Evolutionary conservation across 176 grass and related monocot species (phyloP).

Genomic region (Avena sativa): DNA sequence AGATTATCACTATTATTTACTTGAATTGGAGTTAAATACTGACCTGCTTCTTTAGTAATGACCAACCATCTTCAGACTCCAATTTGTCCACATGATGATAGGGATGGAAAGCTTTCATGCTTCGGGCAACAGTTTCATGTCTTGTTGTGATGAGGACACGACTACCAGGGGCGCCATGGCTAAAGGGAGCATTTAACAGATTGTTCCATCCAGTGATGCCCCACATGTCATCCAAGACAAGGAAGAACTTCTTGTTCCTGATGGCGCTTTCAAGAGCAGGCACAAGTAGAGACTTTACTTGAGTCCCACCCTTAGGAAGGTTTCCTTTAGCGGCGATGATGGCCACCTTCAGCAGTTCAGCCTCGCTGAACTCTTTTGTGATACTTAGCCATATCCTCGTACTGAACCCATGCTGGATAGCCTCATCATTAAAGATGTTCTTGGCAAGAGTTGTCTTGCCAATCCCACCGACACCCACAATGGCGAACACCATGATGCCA

Average conservation of each 20-base stretch:
- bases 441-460: neutral
- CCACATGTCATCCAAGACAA: neutral
- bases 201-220: neutral
- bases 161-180: neutral
- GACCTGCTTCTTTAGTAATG: neutral
- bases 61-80: neutral
- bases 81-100: neutral
- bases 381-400: neutral
- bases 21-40: neutral
- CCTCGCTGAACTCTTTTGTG: neutral
- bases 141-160: neutral
- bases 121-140: neutral
- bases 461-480: neutral
- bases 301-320: neutral
- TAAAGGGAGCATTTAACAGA: neutral
- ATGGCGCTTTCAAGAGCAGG: too few species aligned
- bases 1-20: neutral
- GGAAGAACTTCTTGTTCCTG: neutral
- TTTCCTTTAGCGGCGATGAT: neutral
- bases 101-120: neutral
- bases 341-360: neutral
- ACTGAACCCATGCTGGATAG: neutral
- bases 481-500: neutral
- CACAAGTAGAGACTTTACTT: neutral
- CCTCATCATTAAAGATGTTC: neutral